phyloP scores from a whole-genome alignment of 208 protist species.

The Jaenimonas drosophilae region DNA sequence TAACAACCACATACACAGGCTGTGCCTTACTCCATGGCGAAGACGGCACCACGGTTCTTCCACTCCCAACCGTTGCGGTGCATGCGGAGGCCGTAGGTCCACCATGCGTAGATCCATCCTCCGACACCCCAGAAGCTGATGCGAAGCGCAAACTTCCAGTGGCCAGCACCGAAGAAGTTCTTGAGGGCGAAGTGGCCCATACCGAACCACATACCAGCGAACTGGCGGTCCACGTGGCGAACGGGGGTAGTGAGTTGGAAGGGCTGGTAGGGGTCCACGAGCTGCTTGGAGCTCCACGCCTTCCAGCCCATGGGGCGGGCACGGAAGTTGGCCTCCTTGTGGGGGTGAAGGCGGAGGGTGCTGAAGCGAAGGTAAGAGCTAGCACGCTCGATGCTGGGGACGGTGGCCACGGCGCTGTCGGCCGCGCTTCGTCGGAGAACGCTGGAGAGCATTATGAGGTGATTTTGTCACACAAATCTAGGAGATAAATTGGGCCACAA shows the following conservation, averaged over 20 bases:
- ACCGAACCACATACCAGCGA: conserved; percentile 63
- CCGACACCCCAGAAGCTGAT: conserved; percentile 38
- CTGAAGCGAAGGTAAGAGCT: conserved; percentile 65
- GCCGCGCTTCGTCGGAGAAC: conserved; percentile 41
- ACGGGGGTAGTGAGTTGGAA: conserved; percentile 50
- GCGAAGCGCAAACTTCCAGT: conserved; percentile 62
- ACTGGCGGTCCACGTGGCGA: conserved; percentile 55
- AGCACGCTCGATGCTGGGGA: conserved; percentile 62
- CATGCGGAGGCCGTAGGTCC: conserved; percentile 66
- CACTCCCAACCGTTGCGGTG: conserved; percentile 82
- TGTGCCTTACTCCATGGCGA: conserved; percentile 58
- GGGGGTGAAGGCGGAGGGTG: conserved; percentile 58
- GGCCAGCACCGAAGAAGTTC: conserved; percentile 63
- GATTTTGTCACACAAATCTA: conserved; percentile 3
- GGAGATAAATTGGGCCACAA: neutral
- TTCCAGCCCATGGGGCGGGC: conserved; percentile 60
- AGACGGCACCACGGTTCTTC: conserved; percentile 82
- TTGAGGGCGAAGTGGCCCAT: conserved; percentile 76
- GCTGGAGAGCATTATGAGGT: conserved; percentile 41
- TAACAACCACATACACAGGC: neutral
- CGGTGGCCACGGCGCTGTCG: conserved; percentile 33
- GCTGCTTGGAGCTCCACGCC: conserved; percentile 65
- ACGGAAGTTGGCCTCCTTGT: conserved; percentile 70
- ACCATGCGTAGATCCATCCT: conserved; percentile 28
- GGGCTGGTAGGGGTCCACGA: conserved; percentile 61